phyloP scores from a whole-genome alignment of 768 basidiomycete species.

The Russula vinacea region DNA sequence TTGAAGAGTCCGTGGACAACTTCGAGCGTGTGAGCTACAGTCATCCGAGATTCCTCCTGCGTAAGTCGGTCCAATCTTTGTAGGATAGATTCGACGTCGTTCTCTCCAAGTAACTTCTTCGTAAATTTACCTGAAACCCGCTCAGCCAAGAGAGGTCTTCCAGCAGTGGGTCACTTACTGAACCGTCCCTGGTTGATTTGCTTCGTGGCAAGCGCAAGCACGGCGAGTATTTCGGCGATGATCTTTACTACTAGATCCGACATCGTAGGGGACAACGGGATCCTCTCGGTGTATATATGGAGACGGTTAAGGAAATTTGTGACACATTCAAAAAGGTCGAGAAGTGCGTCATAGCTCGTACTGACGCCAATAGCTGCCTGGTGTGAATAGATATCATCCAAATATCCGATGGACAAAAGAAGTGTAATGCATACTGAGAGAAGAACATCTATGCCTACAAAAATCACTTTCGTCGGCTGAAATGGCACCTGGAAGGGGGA shows the following conservation, averaged over 20 bases:
- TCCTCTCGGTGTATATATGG: background rate
- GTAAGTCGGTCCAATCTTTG: constrained; percentile 1
- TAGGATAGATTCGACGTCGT: background rate
- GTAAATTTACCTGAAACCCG: background rate
- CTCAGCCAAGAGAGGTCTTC: background rate
- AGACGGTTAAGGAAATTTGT: background rate
- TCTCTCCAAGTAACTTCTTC: background rate
- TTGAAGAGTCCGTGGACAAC: background rate
- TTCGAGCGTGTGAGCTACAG: background rate
- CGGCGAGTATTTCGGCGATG: background rate
- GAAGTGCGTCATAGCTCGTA: background rate
- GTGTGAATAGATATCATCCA: too few species aligned
- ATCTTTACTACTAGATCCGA: background rate
- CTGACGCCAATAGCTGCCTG: background rate
- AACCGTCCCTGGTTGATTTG: constrained; percentile 3
- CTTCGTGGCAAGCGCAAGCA: constrained; percentile 1
- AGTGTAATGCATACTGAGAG: too few species aligned
- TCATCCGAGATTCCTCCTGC: background rate
- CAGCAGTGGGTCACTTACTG: too few species aligned
- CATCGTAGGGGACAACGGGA: background rate
- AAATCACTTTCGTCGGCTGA: too few species aligned
- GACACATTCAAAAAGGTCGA: background rate
- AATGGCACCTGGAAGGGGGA: too few species aligned
- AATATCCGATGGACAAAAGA: too few species aligned
- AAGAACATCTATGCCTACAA: too few species aligned